Evolutionary conservation across 345 rosid genomes (phyloP).

Genomic region (Rhizophora mangle): DNA sequence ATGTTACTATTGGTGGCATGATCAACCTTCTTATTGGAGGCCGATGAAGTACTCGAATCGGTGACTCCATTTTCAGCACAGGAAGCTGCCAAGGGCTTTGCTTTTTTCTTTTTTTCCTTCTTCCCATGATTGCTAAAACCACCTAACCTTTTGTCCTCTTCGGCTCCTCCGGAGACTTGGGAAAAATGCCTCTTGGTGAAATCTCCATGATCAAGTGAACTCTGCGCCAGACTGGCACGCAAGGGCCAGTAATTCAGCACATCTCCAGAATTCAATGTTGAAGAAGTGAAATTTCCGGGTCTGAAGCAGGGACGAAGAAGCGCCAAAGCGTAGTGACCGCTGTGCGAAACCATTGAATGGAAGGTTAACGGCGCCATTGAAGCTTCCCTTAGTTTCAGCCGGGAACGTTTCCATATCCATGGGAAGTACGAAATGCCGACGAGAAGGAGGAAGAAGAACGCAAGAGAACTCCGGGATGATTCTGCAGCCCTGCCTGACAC

Average conservation of each 20-base stretch:
- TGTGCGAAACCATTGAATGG: slow-evolving; percentile 1
- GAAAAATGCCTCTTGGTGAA: slow-evolving; percentile 40
- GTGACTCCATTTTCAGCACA: slow-evolving; percentile 9
- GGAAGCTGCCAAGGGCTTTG: slow-evolving; percentile 34
- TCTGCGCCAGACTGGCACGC: slow-evolving; percentile 18
- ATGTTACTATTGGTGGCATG: slow-evolving; percentile 20
- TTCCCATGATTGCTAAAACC: slow-evolving; percentile 8
- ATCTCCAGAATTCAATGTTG: slow-evolving; percentile 12
- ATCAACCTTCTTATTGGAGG: slow-evolving; percentile 11
- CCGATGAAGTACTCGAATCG: not conserved
- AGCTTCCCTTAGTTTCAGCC: slow-evolving; percentile 27
- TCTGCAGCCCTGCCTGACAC: slow-evolving; percentile 28
- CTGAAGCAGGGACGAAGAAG: slow-evolving; percentile 20
- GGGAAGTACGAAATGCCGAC: slow-evolving; percentile 11
- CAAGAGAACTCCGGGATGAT: slow-evolving; percentile 21
- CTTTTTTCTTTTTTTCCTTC: slow-evolving; percentile 23
- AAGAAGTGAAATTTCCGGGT: slow-evolving; percentile 22
- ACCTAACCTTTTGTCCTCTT: slow-evolving; percentile 18
- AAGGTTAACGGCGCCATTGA: not conserved
- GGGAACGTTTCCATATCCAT: slow-evolving; percentile 26
- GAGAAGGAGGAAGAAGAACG: slow-evolving; percentile 3
- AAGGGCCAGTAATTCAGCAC: slow-evolving; percentile 21
- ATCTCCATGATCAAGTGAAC: slow-evolving; percentile 16
- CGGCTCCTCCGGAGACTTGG: slow-evolving; percentile 24
- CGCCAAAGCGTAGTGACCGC: slow-evolving; percentile 2